Percentiles rank a stretch among this genome's conserved stretches.
Evolutionary conservation across 108 stramenopile genomes (phyloP).

Genomic region (Pseudonitzschia pungens): DNA sequence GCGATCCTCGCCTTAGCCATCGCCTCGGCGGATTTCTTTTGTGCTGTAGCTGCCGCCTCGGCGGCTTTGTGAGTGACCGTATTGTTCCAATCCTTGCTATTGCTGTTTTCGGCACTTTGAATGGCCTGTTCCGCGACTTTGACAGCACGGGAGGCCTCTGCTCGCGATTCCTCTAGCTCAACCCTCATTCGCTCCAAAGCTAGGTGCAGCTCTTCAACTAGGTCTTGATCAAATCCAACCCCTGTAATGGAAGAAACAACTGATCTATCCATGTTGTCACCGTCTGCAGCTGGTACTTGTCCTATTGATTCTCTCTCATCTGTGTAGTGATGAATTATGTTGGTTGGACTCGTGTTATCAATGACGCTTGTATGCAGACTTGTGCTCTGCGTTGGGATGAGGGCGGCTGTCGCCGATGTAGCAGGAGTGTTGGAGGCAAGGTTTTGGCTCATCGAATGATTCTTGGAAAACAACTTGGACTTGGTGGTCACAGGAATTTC

Average conservation of each 20-base stretch:
- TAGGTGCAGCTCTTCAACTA: constrained; percentile 86
- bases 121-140: constrained; percentile 92
- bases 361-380: background rate
- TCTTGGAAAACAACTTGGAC: background rate
- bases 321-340: background rate
- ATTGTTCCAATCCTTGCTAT: constrained; percentile 77
- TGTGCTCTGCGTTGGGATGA: constrained; percentile 5
- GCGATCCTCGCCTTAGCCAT: constrained; percentile 79
- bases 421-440: background rate
- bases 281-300: background rate
- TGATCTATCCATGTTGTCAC: constrained; percentile 45
- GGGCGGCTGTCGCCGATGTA: background rate
- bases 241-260: constrained; percentile 84
- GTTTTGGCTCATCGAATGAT: background rate
- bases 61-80: constrained; percentile 91
- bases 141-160: constrained; percentile 85
- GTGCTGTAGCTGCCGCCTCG: constrained; percentile 86
- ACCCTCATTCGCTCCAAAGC: constrained; percentile 69
- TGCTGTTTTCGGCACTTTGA: constrained; percentile 85
- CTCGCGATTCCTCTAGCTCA: constrained; percentile 83
- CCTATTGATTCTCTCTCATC: background rate
- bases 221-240: constrained; percentile 83
- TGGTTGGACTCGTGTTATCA: background rate
- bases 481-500: constrained; percentile 2
- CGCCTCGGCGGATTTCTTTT: constrained; percentile 82